phyloP scores from a whole-genome alignment of 331 rosid species.

The Rosa hybrid region DNA sequence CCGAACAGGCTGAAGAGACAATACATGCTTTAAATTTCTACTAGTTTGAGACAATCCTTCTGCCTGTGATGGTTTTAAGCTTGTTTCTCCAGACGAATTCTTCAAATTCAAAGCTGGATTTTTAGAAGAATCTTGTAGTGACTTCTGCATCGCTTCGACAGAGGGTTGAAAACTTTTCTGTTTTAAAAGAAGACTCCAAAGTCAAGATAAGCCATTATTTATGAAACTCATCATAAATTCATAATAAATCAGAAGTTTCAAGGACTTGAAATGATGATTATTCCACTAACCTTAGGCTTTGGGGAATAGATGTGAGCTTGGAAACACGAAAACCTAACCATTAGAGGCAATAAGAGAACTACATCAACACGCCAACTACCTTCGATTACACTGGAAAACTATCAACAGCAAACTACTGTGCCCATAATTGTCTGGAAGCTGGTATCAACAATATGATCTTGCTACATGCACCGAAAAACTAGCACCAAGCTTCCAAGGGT shows the following conservation, averaged over 20 bases:
- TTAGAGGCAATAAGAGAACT: conserved; percentile 39
- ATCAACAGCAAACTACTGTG: conserved; percentile 30
- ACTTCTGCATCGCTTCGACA: conserved; percentile 50
- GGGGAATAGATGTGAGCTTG: conserved; percentile 44
- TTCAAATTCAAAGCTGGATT: conserved; percentile 29
- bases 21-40: conserved; percentile 29
- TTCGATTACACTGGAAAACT: conserved; percentile 31
- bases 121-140: conserved; percentile 42
- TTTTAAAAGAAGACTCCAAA: conserved; percentile 30
- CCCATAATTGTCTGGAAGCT: conserved; percentile 47
- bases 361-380: conserved; percentile 43
- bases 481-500: conserved; percentile 42
- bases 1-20: conserved; percentile 38
- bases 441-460: conserved; percentile 27
- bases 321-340: conserved; percentile 88
- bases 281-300: conserved; percentile 69
- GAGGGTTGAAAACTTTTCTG: conserved; percentile 65
- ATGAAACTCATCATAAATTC: conserved; percentile 24
- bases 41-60: conserved; percentile 32
- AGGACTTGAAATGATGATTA: conserved; percentile 13
- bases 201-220: conserved; percentile 26
- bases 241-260: conserved; percentile 11
- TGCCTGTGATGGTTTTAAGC: conserved; percentile 29
- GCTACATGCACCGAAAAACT: conserved; percentile 14
- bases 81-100: conserved; percentile 28